Evolutionary conservation across 768 basidiomycete genomes (phyloP), one percentile per base, ranked within the genome.

Genomic region (Russula olivacea): DNA sequence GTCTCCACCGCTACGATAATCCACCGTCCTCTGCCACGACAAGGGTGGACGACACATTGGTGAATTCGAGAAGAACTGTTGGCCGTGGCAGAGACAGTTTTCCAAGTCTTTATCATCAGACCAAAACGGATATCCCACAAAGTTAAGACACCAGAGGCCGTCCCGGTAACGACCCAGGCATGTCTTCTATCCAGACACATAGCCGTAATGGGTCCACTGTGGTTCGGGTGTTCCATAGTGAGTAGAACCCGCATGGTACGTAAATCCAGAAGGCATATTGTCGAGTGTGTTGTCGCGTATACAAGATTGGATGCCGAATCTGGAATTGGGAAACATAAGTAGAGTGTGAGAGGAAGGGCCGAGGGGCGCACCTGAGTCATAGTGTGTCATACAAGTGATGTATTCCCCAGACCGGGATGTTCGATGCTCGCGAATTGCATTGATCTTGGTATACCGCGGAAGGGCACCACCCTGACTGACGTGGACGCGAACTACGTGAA

Each of bases 101-200:
- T 84, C 95, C 96, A 98, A 63, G 86, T 91, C 72, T 89, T 90
- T 66, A 98, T 78, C 4, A 89, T 77, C 21, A 98, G 77, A 1
- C 95, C 94, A 68, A 98, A 99, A 11, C 96, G 88, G 48, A 93
- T 84, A 75, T 99, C 97, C 94, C 95, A 99, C 3, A 99, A 79
- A 0, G 90, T 86, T 14, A 98, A 76, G 15, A 88, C 83, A 6
- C 96, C 97, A 1, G 82, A 83, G 2, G 88, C 84, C 1, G 96
- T 97, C 2, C 92, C 96, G 19, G 90, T 86, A 14, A 97, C 78
- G 28, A 96, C 79, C 96, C 96, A 98, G 6, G 89, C 83, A 28
- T 82, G 84, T 70, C 88, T 91, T 38, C 85, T 83, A 71, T 96
- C 94, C 51, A 93, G 73, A 68, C 92, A 96, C 61, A 96, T 73